These are phyloP conservation scores for Calonectria ilicicola DNA, from an alignment of 2,329 filamentous ascomycete species.

Conservation along the genomic window DNA sequence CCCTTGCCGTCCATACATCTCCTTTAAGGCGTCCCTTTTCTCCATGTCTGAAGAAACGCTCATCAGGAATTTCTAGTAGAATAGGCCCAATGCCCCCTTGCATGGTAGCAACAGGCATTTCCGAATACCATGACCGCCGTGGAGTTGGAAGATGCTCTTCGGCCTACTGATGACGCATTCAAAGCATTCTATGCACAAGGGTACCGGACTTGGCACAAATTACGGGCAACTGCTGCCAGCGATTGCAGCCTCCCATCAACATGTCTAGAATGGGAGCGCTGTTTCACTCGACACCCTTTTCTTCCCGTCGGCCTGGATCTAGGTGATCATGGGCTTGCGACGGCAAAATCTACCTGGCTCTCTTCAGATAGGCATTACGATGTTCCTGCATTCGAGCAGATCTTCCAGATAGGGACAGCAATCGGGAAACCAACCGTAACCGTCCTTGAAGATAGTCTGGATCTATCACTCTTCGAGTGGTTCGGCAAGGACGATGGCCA, in stretches of 20 bases:
- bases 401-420: not conserved
- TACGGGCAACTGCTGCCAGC: too few species aligned
- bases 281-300: not conserved
- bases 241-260: not conserved
- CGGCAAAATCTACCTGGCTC: not conserved
- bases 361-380: not conserved
- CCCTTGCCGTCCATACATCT: too few species aligned
- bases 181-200: not conserved
- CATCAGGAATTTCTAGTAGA: too few species aligned
- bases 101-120: not conserved
- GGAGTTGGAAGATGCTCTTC: not conserved
- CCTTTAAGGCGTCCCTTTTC: too few species aligned
- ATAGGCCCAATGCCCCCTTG: not conserved
- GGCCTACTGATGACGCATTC: not conserved
- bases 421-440: not conserved
- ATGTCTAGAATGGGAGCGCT: not conserved
- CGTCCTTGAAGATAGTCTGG: not conserved
- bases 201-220: not conserved
- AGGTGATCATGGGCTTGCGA: not conserved
- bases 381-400: not conserved
- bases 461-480: not conserved
- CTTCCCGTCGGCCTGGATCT: not conserved
- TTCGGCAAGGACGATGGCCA: conserved; percentile 20
- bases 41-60: too few species aligned
- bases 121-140: not conserved